Base-by-base conservation (phyloP, 2,329 filamentous ascomycete species). In the Ceratocystis smalleyi region DNA sequence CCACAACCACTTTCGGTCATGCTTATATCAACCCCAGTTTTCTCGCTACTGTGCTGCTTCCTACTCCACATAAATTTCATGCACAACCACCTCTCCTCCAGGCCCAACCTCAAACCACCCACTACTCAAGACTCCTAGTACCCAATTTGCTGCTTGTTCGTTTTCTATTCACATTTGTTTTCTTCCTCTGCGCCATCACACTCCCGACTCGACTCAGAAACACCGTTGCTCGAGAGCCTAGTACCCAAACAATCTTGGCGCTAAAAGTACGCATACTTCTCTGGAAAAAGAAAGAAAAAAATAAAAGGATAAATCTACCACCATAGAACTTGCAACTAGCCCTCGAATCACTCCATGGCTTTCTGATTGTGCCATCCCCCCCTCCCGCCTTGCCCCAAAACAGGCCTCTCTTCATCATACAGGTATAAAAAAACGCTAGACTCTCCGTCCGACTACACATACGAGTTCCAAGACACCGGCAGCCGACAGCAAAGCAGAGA, bases 21-120 rank as follows among this genome's bases (percentile, higher is more conserved):
- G 40, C 51, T 59, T 64, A 64, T 64, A 64, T 64, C 62, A 35
- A 43, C 49, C 57, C 62, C 62, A 64, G 49, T 64, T 47, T 64
- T 60, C 40, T 61, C 22, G 24, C 12, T 30, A 35, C 59, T 55
- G 30, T 55, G 24, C 51, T 55, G 51, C 30, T 55, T 55, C 27
- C 51, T 55, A 27, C 51, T 55, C 51, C 51, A 61, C 59, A 61
- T 24, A 27, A 61, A 61, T 55, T 55, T 55, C 32, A 55, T 30
- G 27, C 51, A 55, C 51, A 24, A 30, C 51, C 27, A 27, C 51
- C 51, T 30, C 19, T 43, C 22, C 45, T 43, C 59, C 24, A 61
- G 19, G 35, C 35, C 15, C 59, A 61, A 61, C 35, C 45, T 30
- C 22, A 55, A 40, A 40, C 4, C 59, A 45, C 32, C n/a, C 54